These are phyloP conservation scores for Globisporangium parvum DNA, from an alignment of 352 stramenopile genomes.

Conservation along the genomic window DNA sequence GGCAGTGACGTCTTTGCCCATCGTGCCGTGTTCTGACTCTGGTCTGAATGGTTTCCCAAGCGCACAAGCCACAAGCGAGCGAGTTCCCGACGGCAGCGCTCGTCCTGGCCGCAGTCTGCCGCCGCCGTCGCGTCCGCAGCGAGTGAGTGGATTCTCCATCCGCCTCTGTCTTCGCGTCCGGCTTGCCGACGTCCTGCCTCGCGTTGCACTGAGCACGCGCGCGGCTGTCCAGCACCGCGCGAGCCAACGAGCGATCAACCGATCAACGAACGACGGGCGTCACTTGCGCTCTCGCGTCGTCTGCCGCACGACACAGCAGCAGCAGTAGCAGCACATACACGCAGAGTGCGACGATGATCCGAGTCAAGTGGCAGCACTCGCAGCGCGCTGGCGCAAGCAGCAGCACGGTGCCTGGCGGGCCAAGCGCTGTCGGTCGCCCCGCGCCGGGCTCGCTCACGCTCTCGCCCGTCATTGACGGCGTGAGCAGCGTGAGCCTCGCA, in stretches of 20 bases:
- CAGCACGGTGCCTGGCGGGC: not conserved
- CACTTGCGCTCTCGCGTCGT: not conserved
- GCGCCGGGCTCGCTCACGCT: slow-evolving; percentile 10
- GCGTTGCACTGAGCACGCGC: too few species aligned
- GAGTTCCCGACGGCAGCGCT: too few species aligned
- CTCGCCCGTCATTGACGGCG: slow-evolving; percentile 39
- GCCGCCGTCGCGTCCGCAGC: too few species aligned
- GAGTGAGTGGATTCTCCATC: too few species aligned
- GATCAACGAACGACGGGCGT: not conserved
- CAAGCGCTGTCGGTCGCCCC: slow-evolving; percentile 7
- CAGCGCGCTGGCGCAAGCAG: slow-evolving; percentile 9
- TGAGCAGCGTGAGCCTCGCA: slow-evolving; percentile 19
- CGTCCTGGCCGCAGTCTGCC: too few species aligned
- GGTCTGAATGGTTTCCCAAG: too few species aligned
- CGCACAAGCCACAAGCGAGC: too few species aligned
- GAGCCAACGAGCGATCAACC: not conserved
- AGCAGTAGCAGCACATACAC: not conserved
- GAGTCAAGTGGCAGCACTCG: slow-evolving; percentile 64
- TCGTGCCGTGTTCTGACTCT: too few species aligned
- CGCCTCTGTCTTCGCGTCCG: too few species aligned
- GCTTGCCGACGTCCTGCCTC: too few species aligned
- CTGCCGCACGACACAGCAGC: not conserved
- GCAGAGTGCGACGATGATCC: slow-evolving; percentile 40
- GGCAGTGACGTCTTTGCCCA: too few species aligned
- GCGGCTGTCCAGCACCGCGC: too few species aligned